phyloP scores from a whole-genome alignment of 305 asterid species.

The Galium porrigens region DNA sequence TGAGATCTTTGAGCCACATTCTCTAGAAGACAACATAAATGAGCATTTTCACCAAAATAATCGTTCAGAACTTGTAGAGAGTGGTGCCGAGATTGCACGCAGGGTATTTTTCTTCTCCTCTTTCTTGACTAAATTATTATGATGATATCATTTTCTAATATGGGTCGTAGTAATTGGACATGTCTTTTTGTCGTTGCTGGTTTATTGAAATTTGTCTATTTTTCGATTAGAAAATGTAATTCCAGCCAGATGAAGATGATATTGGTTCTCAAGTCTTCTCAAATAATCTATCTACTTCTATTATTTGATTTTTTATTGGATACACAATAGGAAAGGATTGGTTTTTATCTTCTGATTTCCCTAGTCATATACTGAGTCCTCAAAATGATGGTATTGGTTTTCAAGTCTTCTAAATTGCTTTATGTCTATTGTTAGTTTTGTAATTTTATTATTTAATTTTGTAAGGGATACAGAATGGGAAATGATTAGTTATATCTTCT shows the following conservation, averaged over 20 bases:
- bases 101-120: conserved; percentile 40
- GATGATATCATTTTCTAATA: neutral
- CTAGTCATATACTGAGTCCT: neutral
- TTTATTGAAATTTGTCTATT: neutral
- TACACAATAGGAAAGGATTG: neutral
- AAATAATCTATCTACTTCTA: neutral
- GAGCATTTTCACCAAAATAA: conserved; percentile 37
- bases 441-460: neutral
- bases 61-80: conserved; percentile 39
- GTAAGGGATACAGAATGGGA: neutral
- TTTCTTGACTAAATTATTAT: neutral
- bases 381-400: neutral
- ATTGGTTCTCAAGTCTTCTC: neutral
- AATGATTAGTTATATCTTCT: neutral
- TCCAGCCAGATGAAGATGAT: neutral
- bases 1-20: conserved; percentile 40
- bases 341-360: neutral
- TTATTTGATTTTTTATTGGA: neutral
- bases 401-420: neutral
- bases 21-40: conserved; percentile 42
- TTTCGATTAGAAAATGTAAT: neutral
- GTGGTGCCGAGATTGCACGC: conserved; percentile 45
- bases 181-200: neutral
- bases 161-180: neutral
- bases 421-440: neutral